A percentile compares a stretch with the other conserved stretches of the same genome.
Evolutionary conservation across 352 stramenopile genomes (phyloP).

Genomic region (Phytophthora citricola): DNA sequence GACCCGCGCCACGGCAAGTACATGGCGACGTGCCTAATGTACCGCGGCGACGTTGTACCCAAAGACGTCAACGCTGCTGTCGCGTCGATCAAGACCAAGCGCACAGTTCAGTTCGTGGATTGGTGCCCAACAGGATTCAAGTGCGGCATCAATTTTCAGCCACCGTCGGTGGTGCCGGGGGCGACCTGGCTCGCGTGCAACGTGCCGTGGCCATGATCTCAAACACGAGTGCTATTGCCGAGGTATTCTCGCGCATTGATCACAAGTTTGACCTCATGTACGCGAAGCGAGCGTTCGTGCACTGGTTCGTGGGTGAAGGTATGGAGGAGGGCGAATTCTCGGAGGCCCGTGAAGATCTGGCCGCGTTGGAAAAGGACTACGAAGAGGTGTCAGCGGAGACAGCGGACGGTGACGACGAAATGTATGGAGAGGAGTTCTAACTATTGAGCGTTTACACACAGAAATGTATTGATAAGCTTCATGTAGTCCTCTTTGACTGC

Average conservation of each 20-base stretch:
- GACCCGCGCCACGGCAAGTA: conserved; percentile 66
- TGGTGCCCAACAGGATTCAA: conserved; percentile 99
- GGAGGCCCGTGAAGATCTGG: conserved; percentile 7
- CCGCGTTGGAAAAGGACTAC: conserved; percentile 1
- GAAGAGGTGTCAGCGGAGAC: conserved; percentile 1
- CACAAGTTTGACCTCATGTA: conserved; percentile 96
- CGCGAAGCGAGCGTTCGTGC: conserved; percentile 91
- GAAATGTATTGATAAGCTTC: too few relatives aligned
- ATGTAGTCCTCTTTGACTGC: too few relatives aligned
- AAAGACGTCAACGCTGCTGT: conserved; percentile 96
- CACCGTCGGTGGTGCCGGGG: conserved; percentile 94
- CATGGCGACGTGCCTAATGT: conserved; percentile 99
- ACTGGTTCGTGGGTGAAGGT: conserved; percentile 99
- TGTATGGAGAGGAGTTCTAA: conserved; percentile 7
- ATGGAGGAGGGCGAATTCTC: conserved; percentile 99
- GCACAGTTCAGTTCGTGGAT: conserved; percentile 99
- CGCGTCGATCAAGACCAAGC: conserved; percentile 99
- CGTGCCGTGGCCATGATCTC: conserved; percentile 98
- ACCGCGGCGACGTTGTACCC: conserved; percentile 95
- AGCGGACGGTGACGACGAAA: conserved; percentile 4
- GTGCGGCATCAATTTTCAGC: conserved; percentile 98
- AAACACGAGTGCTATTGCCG: conserved; percentile 98
- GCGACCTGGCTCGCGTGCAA: conserved; percentile 97
- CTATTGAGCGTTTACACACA: neutral
- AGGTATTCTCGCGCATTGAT: conserved; percentile 97